Percentiles rank a stretch among this genome's conserved stretches.
phyloP scores from a whole-genome alignment of 805 yeast genomes.

The Ogataea ganodermae region DNA sequence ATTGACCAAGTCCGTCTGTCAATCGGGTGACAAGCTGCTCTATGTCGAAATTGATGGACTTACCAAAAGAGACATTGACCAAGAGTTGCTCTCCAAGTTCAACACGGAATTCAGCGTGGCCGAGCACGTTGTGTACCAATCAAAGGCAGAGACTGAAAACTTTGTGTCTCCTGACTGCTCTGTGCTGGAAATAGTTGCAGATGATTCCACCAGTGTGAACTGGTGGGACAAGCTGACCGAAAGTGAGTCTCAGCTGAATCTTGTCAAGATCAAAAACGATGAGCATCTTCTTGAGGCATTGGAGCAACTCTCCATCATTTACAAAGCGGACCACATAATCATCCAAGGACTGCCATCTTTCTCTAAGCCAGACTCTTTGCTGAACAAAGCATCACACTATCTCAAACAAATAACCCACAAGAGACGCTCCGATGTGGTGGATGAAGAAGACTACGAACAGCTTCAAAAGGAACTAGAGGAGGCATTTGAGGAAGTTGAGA shows the following conservation, averaged over 20 bases:
- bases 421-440: conserved; percentile 22
- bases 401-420: conserved; percentile 15
- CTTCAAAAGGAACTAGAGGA: conserved; percentile 33
- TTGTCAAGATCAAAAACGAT: conserved; percentile 10
- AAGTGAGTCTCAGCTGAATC: conserved; percentile 6
- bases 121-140: conserved; percentile 29
- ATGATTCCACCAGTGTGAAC: neutral
- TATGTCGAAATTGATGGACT: conserved; percentile 26
- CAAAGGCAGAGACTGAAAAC: conserved; percentile 3
- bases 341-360: conserved; percentile 38
- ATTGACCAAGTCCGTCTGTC: conserved; percentile 24
- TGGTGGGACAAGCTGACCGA: conserved; percentile 14
- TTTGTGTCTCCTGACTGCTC: conserved; percentile 15
- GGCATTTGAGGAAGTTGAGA: conserved; percentile 34
- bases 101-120: conserved; percentile 13
- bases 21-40: conserved; percentile 12
- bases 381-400: conserved; percentile 20
- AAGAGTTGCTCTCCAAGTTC: conserved; percentile 13
- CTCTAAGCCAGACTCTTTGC: conserved; percentile 17
- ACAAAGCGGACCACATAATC: conserved; percentile 22
- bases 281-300: conserved; percentile 16
- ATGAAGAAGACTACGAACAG: conserved; percentile 28
- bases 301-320: conserved; percentile 16
- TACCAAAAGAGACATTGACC: conserved; percentile 16
- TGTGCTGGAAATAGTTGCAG: neutral